Evolutionary conservation across 1,139 yeast species (phyloP).

Genomic region (Taiozyma sp.): DNA sequence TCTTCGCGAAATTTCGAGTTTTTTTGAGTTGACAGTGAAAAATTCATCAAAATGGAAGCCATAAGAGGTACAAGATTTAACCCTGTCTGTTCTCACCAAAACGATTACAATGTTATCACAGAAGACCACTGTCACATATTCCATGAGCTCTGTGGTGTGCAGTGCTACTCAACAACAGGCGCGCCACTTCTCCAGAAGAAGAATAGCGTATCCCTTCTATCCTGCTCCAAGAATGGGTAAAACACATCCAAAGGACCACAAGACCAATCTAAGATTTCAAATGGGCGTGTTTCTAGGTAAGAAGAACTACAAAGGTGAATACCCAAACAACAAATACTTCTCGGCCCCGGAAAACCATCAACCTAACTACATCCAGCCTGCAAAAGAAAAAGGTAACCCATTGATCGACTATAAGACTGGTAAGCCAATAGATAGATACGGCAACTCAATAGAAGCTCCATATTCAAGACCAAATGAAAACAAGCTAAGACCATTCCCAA

Average conservation of each 20-base stretch:
- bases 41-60: background rate
- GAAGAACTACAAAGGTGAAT: slow-evolving; percentile 77
- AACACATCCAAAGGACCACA: slow-evolving; percentile 37
- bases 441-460: slow-evolving; percentile 12
- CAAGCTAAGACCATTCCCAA: slow-evolving; percentile 70
- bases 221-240: slow-evolving; percentile 37
- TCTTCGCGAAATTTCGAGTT: background rate
- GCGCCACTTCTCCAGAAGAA: slow-evolving; percentile 35
- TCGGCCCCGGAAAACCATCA: slow-evolving; percentile 65
- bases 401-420: slow-evolving; percentile 35
- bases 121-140: background rate
- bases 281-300: slow-evolving; percentile 49
- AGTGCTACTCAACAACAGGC: slow-evolving; percentile 24
- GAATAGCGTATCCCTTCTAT: slow-evolving; percentile 42
- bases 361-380: slow-evolving; percentile 71
- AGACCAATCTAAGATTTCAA: slow-evolving; percentile 32
- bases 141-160: background rate
- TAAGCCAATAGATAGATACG: slow-evolving; percentile 21
- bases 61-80: background rate
- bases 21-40: background rate
- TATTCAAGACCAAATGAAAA: slow-evolving; percentile 28
- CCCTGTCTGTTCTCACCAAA: background rate
- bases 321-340: slow-evolving; percentile 68
- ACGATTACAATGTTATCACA: background rate
- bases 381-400: slow-evolving; percentile 39